Base-by-base conservation (phyloP, 352 stramenopile genomes). In the Blastocystis sp. region DNA sequence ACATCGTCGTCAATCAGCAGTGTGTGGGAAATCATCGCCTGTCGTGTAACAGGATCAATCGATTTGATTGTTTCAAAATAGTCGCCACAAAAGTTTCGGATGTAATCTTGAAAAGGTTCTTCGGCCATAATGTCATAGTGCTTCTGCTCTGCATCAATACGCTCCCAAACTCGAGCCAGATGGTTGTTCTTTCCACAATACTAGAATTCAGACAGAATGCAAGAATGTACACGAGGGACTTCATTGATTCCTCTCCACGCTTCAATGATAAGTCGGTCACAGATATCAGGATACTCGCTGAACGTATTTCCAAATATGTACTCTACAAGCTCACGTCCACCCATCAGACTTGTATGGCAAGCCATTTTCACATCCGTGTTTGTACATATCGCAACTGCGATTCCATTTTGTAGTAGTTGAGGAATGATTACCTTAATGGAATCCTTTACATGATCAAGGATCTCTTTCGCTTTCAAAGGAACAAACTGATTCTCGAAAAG, bases 241-340 rank as follows among this genome's bases (percentile, higher is more conserved):
- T 84, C 47, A 34, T 23, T 2, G 26, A 26, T 68, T 0, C 73
- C 73, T 43, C 73, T 64, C 73, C 73, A 84, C 6, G 73, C 73
- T 84, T 84, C 73, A 41, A 84, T 84, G n/a, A 84, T 50, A 20
- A 84, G 55, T n/a, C 62, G 73, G 47, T 84, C 53, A 23, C 73
- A 84, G 5, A 84, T 84, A 66, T 84, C 47, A 5, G 73, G 73
- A 43, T 84, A 84, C n/a, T 56, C 26, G 56, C 62, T 53, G 15
- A 84, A 84, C 45, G 73, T 84, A 37, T 84, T 84, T 34, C 73
- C 73, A 29, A 84, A 68, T 23, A 84, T 84, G 26, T 84, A 84
- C 55, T 84, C 73, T 39, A 84, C 73, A 4, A 84, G 23, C 26
- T 84, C 73, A 29, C 73, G 59, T 37, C 73, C 73, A 50, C 73